Evolutionary conservation across 306 rosid genomes (phyloP).

Genomic region (Castanea crenata): DNA sequence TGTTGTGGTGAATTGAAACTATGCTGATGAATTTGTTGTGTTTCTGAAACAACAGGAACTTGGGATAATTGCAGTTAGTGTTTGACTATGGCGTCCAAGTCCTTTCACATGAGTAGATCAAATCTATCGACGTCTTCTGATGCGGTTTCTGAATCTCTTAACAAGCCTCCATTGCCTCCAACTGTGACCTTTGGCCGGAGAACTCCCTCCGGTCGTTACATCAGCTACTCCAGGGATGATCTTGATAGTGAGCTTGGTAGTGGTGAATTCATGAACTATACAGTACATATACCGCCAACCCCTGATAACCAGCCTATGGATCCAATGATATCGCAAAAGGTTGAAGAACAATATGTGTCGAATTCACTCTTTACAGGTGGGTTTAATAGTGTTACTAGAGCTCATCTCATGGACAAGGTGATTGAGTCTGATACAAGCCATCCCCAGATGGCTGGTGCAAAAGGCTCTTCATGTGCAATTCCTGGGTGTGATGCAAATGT

Average conservation of each 20-base stretch:
- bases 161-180: slow-evolving; percentile 78
- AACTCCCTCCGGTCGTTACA: slow-evolving; percentile 81
- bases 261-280: slow-evolving; percentile 71
- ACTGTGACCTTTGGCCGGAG: slow-evolving; percentile 76
- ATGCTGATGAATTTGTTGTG: slow-evolving; percentile 15
- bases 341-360: slow-evolving; percentile 92
- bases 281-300: slow-evolving; percentile 86
- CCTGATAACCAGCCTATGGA: slow-evolving; percentile 99
- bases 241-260: slow-evolving; percentile 89
- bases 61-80: slow-evolving; percentile 12
- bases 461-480: slow-evolving; percentile 81
- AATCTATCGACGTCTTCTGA: slow-evolving; percentile 61
- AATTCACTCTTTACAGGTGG: slow-evolving; percentile 92
- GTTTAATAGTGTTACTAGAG: slow-evolving; percentile 78
- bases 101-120: slow-evolving; percentile 58
- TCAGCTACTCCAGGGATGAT: slow-evolving; percentile 89
- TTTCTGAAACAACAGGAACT: slow-evolving; percentile 36
- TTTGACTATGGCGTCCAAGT: slow-evolving; percentile 61
- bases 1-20: neutral
- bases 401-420: slow-evolving; percentile 96
- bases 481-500: slow-evolving; percentile 95
- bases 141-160: slow-evolving; percentile 48
- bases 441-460: slow-evolving; percentile 97
- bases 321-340: slow-evolving; percentile 75
- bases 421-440: slow-evolving; percentile 82